A percentile compares a stretch with the other conserved stretches of the same genome.
Conservation (phyloP, 2,329 filamentous ascomycete species). For the Colletotrichum viniferum region DNA sequence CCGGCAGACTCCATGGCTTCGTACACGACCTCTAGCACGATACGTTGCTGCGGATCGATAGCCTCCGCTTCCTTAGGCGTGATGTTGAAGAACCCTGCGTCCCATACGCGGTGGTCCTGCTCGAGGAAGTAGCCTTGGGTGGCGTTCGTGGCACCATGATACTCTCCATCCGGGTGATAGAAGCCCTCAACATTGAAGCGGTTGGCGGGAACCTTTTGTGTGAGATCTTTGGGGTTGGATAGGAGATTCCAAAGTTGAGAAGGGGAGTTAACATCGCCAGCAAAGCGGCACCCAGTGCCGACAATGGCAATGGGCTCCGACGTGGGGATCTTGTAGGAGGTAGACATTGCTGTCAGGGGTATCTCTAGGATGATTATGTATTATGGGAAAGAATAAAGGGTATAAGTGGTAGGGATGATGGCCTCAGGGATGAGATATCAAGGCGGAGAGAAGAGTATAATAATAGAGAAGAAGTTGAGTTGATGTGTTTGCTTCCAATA, state of each 20-base stretch:
- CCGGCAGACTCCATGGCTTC: conserved; percentile 33
- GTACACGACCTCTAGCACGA: conserved; percentile 38
- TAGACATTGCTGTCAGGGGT: conserved; percentile 19
- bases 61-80: conserved; percentile 29
- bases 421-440: neutral
- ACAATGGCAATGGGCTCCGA: conserved; percentile 44
- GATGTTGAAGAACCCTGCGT: conserved; percentile 46
- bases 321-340: conserved; percentile 17
- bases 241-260: conserved; percentile 41
- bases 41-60: conserved; percentile 37
- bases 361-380: conserved; percentile 15
- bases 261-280: conserved; percentile 36
- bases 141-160: conserved; percentile 16
- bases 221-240: conserved; percentile 31
- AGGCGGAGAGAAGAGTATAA: neutral
- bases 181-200: conserved; percentile 27
- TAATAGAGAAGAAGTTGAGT: conserved; percentile 15
- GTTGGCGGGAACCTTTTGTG: conserved; percentile 21
- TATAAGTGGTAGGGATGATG: neutral
- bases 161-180: conserved; percentile 29
- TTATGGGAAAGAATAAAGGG: neutral
- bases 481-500: neutral
- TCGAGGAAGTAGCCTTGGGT: conserved; percentile 23
- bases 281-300: conserved; percentile 43
- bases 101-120: conserved; percentile 34